Evolutionary conservation across 495 filamentous ascomycete genomes (phyloP).

Genomic region (Poronia punctata): DNA sequence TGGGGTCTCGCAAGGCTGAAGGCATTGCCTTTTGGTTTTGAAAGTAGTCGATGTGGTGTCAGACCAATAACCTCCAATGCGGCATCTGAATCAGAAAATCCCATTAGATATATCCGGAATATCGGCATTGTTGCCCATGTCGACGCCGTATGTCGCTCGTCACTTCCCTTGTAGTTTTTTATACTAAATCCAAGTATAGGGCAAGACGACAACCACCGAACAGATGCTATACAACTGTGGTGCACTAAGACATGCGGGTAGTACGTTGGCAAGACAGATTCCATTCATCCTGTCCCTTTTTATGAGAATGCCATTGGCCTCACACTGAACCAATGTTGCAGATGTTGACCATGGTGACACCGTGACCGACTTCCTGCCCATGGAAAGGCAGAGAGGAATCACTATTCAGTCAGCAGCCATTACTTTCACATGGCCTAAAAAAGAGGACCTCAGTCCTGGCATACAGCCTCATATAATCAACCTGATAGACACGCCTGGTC

Average conservation of each 20-base stretch:
- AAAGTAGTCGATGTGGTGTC: background rate
- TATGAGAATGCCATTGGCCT: background rate
- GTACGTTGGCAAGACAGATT: constrained; percentile 35
- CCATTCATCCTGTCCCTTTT: background rate
- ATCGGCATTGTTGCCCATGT: constrained; percentile 99
- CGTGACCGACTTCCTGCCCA: constrained; percentile 93
- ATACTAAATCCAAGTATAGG: constrained; percentile 38
- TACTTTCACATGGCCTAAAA: constrained; percentile 74
- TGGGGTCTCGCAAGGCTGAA: constrained; percentile 12
- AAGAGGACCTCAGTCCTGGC: constrained; percentile 23
- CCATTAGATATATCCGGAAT: constrained; percentile 61
- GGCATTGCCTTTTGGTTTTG: constrained; percentile 5
- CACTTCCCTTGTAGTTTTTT: background rate
- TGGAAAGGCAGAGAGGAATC: constrained; percentile 88
- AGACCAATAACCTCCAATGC: constrained; percentile 10
- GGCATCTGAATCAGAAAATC: constrained; percentile 23
- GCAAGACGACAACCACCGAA: constrained; percentile 98
- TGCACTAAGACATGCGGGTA: constrained; percentile 75
- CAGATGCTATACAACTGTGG: constrained; percentile 99
- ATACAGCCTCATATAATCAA: constrained; percentile 58
- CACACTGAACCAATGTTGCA: constrained; percentile 23
- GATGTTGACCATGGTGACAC: constrained; percentile 98
- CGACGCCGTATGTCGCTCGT: constrained; percentile 63
- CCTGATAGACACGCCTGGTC: constrained; percentile 94
- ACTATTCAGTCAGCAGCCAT: constrained; percentile 98